These are phyloP conservation scores for Clitocybe nebularis DNA, from an alignment of 1,284 basidiomycete genomes.

Conservation along the genomic window DNA sequence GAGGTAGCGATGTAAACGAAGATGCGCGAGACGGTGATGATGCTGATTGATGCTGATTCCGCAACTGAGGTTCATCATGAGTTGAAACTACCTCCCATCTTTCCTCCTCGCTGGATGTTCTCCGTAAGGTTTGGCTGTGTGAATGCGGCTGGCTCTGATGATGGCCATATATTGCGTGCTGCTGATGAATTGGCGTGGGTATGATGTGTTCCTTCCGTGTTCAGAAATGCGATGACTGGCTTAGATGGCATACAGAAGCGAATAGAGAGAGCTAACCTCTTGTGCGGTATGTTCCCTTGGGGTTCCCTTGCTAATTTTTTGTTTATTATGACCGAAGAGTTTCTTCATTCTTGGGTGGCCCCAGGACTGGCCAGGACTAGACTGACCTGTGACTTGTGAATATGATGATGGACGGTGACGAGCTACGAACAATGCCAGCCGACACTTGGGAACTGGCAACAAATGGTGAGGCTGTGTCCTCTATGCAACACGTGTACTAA, in stretches of 20 bases:
- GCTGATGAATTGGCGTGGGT: conserved; percentile 19
- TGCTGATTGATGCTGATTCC: conserved; percentile 26
- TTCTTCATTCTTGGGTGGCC: conserved; percentile 19
- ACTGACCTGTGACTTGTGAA: conserved; percentile 1
- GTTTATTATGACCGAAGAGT: conserved; percentile 17
- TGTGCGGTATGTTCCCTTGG: conserved; percentile 5
- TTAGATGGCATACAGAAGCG: conserved; percentile 2
- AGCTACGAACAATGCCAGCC: conserved; percentile 8
- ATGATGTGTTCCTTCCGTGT: conserved; percentile 13
- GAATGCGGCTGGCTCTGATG: conserved; percentile 5
- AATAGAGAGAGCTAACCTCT: conserved; percentile 11
- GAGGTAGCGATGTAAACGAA: conserved; percentile 39
- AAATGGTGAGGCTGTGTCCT: conserved; percentile 11
- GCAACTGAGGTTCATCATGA: conserved; percentile 22
- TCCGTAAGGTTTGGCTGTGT: conserved; percentile 13
- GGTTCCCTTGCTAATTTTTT: conserved; percentile 12
- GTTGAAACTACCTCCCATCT: conserved; percentile 45
- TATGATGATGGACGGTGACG: conserved; percentile 1
- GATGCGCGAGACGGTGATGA: conserved; percentile 42
- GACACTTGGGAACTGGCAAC: conserved; percentile 7
- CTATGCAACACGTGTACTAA: conserved; percentile 6
- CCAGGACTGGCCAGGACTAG: no score
- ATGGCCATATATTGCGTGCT: conserved; percentile 17
- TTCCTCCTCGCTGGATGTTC: conserved; percentile 22
- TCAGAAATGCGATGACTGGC: conserved; percentile 3